Evolutionary conservation across 176 grass and related monocot species (phyloP), one percentile per base, ranked within the genome.

Genomic region (Coix lacrymajobi): DNA sequence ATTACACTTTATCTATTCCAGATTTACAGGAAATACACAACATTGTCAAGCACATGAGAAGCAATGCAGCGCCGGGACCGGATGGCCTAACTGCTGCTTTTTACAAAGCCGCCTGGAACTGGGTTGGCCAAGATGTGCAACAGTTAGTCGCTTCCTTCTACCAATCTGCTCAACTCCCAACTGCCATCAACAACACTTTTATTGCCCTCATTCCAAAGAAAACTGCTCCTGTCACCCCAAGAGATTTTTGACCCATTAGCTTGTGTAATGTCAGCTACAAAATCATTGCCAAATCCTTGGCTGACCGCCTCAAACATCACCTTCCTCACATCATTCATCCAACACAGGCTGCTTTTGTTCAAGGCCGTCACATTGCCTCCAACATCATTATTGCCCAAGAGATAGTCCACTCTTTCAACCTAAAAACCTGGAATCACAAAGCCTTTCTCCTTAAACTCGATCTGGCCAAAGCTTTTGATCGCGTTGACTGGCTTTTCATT

Each of bases 381-480:
- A 13, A 44, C 3, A 44, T 44, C 3, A 44, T 44, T 2, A 44
- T 44, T 0, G 3, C 41, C 13, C 46, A 49, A 2, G 46, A 49
- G 7, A 33, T 33, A 0, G 3, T 17, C 0, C 62, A 64, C 15
- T 32, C 62, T 7, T 33, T 64, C 13, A 6, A 32, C 3, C 28
- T 30, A 0, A 32, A 0, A 1, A 3, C 2, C 4, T 64, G 29
- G 29, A 1, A 5, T 0, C 30, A 64, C 0, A 14, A 64, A 17
- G 62, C 29, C 3, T 64, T 64, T 3, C 16, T 64, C 0, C 30
- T 64, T 3, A 64, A 33, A 6, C 2, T 64, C 0, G 62, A 64
- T 19, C 14, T 64, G 1, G 62, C 62, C 0, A 64, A 33, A 19
- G 62, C 62, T 33, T 64, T 64, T 19, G 30, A 64, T 8, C 6